Evolutionary conservation across 163 green algal genomes (phyloP), one percentile per base, ranked within the genome.

Genomic region (Trebouxia gelatinosa): DNA sequence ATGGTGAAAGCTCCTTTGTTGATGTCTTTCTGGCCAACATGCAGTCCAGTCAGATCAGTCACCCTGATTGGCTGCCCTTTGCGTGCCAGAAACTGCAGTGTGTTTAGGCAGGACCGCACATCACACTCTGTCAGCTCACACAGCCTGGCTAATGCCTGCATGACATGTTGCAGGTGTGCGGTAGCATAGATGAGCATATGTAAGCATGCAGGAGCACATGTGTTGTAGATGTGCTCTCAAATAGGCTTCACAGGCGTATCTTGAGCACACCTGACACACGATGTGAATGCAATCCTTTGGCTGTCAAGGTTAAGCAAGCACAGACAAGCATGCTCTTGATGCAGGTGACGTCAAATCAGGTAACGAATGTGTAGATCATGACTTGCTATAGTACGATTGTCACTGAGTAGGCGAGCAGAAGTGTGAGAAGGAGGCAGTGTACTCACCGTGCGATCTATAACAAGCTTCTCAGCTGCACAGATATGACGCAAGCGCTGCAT

Each of bases 41-140:
- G 50, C 11, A 93, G 40, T n/a, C 82, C 70, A 29, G 62, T 34
- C 43, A 93, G 43, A 62, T 91, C 82, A 6, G 66, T 50, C 59
- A 72, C 13, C 11, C 68, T 76, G 40, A 90, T 76, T 3, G 19
- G 43, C 7, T 51, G 16, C 6, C 21, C 38, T 32, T 39, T 71
- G 58, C 74, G 40, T 21, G 89, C 82, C 70, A 97, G 86, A 62
- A 98, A 91, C 87, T 99, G 95, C 75, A 99, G 88, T 16, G 93
- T 95, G 88, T 99, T 97, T 29, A 99, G 90, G 85, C 90, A 97
- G 9, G 91, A 81, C 21, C 96, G 88, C 51, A 98, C 92, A 89
- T 98, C 95, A 54, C 90, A 88, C 23, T 94, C 89, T n/a, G 89
- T 86, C 17, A 88, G 80, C 66, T 96, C 89, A 29, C 82, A 85